phyloP scores from a whole-genome alignment of 495 filamentous ascomycete genomes.

The Podospora anserina region DNA sequence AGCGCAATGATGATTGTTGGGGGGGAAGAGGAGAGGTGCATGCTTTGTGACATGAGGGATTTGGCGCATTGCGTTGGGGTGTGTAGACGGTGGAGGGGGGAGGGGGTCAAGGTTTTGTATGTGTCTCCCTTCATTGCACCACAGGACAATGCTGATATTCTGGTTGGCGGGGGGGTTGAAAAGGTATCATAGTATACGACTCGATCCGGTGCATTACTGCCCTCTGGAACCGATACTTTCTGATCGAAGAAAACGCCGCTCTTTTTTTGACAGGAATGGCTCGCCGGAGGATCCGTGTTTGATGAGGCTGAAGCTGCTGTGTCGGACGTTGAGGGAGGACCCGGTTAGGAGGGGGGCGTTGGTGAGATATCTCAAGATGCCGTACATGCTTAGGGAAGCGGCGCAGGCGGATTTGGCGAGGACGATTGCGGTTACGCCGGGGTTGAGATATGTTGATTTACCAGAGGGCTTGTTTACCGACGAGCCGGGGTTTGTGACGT shows the following conservation, averaged over 20 bases:
- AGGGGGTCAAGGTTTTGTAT: slow-evolving; percentile 58
- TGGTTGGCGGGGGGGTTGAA: slow-evolving; percentile 1
- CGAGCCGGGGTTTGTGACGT: slow-evolving; percentile 65
- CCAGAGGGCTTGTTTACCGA: slow-evolving; percentile 83
- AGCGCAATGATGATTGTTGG: slow-evolving; percentile 63
- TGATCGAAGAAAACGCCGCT: slow-evolving; percentile 70
- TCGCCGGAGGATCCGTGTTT: slow-evolving; percentile 75
- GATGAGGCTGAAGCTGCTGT: slow-evolving; percentile 71
- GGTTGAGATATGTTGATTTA: slow-evolving; percentile 85
- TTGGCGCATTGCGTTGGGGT: slow-evolving; percentile 74
- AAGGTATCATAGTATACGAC: slow-evolving; percentile 85
- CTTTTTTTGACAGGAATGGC: slow-evolving; percentile 70
- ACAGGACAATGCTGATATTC: slow-evolving; percentile 9
- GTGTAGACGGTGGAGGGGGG: slow-evolving; percentile 65
- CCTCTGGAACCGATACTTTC: slow-evolving; percentile 75
- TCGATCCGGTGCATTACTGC: slow-evolving; percentile 95
- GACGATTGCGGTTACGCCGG: slow-evolving; percentile 78
- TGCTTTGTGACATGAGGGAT: slow-evolving; percentile 93
- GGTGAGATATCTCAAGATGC: slow-evolving; percentile 78
- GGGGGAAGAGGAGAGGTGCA: slow-evolving; percentile 82
- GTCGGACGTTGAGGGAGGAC: slow-evolving; percentile 74
- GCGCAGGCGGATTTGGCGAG: slow-evolving; percentile 80
- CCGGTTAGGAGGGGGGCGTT: slow-evolving; percentile 57
- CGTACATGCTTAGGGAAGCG: slow-evolving; percentile 94
- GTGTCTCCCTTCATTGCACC: neutral